Evolutionary conservation across 1,284 basidiomycete species (phyloP).

Genomic region (Puccinia novopanici): DNA sequence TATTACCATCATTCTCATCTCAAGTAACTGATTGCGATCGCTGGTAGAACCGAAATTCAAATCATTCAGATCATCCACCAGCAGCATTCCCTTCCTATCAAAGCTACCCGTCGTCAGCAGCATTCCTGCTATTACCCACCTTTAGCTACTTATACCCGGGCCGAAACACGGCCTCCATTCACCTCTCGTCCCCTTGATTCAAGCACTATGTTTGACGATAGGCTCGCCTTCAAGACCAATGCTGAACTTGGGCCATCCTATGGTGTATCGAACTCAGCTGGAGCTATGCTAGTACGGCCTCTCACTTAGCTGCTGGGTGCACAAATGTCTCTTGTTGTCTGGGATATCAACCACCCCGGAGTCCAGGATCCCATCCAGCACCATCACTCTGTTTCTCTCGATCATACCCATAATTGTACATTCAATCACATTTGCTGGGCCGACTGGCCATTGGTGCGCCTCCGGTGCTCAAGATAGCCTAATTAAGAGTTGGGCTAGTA

Average conservation of each 20-base stretch:
- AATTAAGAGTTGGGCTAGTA: constrained; percentile 38
- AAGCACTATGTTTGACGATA: constrained; percentile 29
- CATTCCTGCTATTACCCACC: constrained; percentile 13
- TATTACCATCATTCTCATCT: constrained; percentile 12
- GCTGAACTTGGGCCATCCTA: constrained; percentile 38
- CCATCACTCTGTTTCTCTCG: constrained; percentile 25
- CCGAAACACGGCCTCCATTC: background rate
- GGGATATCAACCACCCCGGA: constrained; percentile 41
- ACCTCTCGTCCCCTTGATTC: constrained; percentile 10
- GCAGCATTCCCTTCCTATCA: constrained; percentile 4
- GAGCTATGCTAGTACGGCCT: constrained; percentile 30
- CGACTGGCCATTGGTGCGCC: constrained; percentile 44
- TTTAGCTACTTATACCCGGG: background rate
- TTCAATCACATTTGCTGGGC: constrained; percentile 45
- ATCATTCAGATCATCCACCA: constrained; percentile 34
- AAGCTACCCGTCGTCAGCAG: background rate
- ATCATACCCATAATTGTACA: constrained; percentile 44
- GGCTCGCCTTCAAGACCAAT: constrained; percentile 34
- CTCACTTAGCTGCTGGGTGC: constrained; percentile 21
- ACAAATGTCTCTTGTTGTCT: constrained; percentile 37
- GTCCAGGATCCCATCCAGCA: background rate
- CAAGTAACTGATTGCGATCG: constrained; percentile 30
- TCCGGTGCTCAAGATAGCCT: constrained; percentile 46
- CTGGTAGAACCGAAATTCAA: constrained; percentile 34
- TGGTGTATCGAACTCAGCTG: constrained; percentile 33